phyloP scores from a whole-genome alignment of 148 eudicot genomes.

The Euryodendron excelsum region DNA sequence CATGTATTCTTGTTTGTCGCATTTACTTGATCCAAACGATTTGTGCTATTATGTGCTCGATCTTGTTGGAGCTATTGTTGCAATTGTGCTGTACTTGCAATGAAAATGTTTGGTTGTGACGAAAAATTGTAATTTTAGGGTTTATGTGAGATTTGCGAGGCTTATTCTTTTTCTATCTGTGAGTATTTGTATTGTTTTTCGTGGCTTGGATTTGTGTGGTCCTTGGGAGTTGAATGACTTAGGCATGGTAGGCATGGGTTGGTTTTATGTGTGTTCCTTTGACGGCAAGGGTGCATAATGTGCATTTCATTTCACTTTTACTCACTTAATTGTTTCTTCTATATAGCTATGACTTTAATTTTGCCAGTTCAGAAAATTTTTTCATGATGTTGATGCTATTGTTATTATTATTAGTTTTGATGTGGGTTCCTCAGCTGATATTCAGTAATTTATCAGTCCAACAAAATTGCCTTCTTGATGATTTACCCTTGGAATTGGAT shows the following conservation, averaged over 20 bases:
- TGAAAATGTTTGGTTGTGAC: neutral
- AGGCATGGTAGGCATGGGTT: slow-evolving; percentile 12
- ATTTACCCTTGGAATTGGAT: neutral
- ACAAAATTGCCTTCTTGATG: neutral
- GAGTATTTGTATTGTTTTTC: neutral
- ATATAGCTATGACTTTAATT: neutral
- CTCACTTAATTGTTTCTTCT: neutral
- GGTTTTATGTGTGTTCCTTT: neutral
- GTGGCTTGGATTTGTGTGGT: neutral
- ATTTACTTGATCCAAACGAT: neutral
- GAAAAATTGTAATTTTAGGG: neutral
- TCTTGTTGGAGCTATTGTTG: neutral
- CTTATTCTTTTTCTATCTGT: neutral
- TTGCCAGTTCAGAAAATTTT: neutral
- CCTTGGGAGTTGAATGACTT: neutral
- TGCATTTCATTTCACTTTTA: neutral
- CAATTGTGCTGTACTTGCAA: neutral
- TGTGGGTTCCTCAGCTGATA: neutral
- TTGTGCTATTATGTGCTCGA: neutral
- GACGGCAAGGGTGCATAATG: neutral
- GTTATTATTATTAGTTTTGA: neutral
- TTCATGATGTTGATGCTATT: neutral
- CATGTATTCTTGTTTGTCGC: neutral
- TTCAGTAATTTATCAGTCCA: neutral
- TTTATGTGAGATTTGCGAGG: neutral